These are phyloP conservation scores for Cladosporium sp. DNA, from an alignment of 2,329 filamentous ascomycete genomes.

Conservation along the genomic window DNA sequence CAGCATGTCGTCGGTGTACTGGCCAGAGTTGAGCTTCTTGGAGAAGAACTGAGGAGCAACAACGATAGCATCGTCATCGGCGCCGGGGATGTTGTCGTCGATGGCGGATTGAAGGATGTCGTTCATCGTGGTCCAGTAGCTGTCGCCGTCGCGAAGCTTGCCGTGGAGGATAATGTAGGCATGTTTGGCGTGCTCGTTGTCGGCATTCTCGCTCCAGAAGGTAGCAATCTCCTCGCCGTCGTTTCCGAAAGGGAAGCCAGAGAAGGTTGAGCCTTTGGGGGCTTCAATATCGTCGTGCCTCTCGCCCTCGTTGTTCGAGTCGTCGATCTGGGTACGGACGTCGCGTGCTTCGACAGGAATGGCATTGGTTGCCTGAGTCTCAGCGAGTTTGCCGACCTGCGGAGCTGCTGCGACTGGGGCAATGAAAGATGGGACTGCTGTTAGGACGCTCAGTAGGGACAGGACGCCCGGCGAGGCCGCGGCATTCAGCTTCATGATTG, in stretches of 20 bases:
- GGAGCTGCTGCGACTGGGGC: background rate
- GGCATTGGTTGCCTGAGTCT: background rate
- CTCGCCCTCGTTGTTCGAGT: conserved; percentile 3
- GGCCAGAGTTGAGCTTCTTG: conserved; percentile 7
- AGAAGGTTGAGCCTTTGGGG: background rate
- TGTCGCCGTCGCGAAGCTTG: conserved; percentile 2
- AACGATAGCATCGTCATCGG: conserved; percentile 2
- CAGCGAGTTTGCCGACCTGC: background rate
- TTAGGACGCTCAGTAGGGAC: background rate
- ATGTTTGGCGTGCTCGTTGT: conserved; percentile 5
- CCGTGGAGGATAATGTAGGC: conserved; percentile 9
- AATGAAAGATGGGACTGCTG: background rate
- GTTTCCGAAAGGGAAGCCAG: background rate
- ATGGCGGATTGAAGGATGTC: conserved; percentile 3
- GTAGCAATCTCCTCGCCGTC: conserved; percentile 6
- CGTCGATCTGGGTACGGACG: background rate
- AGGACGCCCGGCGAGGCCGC: conserved; percentile 2
- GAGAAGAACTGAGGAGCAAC: conserved; percentile 10
- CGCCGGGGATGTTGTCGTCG: conserved; percentile 1
- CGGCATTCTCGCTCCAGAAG: conserved; percentile 1
- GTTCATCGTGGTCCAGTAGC: conserved; percentile 7
- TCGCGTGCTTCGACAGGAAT: background rate
- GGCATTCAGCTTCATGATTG: conserved; percentile 2
- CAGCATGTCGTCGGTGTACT: background rate
- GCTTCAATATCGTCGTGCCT: conserved; percentile 2